A percentile compares a stretch with the other conserved stretches of the same genome.
phyloP scores from a whole-genome alignment of 306 rosid species.

The Inga oerstediana region DNA sequence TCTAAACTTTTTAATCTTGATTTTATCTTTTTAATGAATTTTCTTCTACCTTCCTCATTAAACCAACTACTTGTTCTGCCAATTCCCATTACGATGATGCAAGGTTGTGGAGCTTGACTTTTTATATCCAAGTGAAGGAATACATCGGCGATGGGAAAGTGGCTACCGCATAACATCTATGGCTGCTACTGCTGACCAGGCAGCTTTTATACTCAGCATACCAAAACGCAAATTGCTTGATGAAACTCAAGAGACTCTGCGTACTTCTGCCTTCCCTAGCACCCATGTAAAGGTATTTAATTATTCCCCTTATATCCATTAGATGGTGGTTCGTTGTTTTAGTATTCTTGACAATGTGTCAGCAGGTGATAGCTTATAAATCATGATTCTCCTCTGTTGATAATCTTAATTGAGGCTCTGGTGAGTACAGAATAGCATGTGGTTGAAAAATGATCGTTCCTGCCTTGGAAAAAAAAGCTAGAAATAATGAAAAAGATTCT shows the following conservation, averaged over 20 bases:
- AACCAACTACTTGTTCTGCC: background rate
- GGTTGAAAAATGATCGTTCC: background rate
- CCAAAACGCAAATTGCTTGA: constrained; percentile 88
- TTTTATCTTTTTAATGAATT: no score
- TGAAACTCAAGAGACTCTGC: constrained; percentile 90
- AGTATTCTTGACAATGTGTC: background rate
- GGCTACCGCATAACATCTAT: background rate
- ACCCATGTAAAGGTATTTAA: constrained; percentile 84
- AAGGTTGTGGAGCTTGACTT: constrained; percentile 3
- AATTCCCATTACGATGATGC: background rate
- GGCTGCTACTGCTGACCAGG: constrained; percentile 81
- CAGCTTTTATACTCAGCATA: constrained; percentile 89
- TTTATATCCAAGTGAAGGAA: background rate
- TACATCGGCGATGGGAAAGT: background rate
- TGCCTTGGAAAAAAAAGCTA: background rate
- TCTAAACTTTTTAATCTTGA: background rate
- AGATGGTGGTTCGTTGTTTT: background rate
- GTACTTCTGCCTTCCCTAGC: constrained; percentile 95
- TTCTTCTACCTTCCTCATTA: background rate
- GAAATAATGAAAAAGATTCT: background rate
- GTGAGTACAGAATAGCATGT: constrained; percentile 3
- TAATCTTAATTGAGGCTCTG: constrained; percentile 4
- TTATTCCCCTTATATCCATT: background rate
- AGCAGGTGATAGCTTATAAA: background rate
- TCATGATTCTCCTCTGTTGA: background rate